Conservation (phyloP, 345 rosid species). For the Dipteronia sinensis region DNA sequence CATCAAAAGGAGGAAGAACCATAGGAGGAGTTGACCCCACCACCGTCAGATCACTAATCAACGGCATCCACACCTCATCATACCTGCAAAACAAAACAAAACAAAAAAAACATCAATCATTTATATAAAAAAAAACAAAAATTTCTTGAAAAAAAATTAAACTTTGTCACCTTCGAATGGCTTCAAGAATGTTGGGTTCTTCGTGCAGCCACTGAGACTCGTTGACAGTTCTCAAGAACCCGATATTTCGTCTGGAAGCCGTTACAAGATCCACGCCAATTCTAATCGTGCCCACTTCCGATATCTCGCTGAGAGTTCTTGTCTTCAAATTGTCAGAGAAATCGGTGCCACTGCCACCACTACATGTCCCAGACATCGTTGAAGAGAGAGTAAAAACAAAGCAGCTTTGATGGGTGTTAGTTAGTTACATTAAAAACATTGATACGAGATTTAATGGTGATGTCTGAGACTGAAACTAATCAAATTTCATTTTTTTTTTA, state of each 20-base stretch:
- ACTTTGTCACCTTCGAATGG: constrained; percentile 63
- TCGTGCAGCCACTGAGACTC: constrained; percentile 78
- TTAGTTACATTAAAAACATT: background rate
- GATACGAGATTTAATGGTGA: background rate
- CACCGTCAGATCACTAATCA: constrained; percentile 72
- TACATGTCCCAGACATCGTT: constrained; percentile 29
- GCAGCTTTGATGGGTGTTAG: background rate
- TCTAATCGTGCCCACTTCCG: constrained; percentile 51
- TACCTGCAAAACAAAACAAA: constrained; percentile 46
- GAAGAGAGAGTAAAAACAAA: background rate
- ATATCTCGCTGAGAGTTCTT: constrained; percentile 64
- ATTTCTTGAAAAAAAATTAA: background rate
- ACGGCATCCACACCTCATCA: constrained; percentile 95
- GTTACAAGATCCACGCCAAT: constrained; percentile 67
- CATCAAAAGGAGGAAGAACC: constrained; percentile 85
- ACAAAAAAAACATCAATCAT: background rate
- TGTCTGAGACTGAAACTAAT: background rate
- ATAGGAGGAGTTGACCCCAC: constrained; percentile 62
- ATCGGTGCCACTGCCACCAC: no score
- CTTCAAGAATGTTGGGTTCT: constrained; percentile 49
- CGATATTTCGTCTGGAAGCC: constrained; percentile 61
- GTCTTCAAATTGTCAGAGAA: constrained; percentile 27
- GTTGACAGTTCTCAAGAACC: constrained; percentile 57
- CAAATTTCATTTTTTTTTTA: background rate
- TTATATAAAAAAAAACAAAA: background rate